A percentile compares a stretch with the other conserved stretches of the same genome.
phyloP scores from a whole-genome alignment of 2,329 filamentous ascomycete species.

The Colletotrichum costaricense region DNA sequence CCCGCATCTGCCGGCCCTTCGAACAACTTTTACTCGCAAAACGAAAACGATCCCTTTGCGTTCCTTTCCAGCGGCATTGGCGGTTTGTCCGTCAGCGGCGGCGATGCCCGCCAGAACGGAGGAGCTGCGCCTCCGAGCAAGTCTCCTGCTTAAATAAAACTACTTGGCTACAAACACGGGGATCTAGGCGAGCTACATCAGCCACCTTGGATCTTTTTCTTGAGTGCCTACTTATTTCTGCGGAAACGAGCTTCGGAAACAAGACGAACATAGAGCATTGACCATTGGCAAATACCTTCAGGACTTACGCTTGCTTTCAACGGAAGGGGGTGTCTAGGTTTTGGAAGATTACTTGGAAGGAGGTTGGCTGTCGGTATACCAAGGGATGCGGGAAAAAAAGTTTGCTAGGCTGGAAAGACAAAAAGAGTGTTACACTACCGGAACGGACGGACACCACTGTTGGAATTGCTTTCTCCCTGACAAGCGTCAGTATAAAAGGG shows the following conservation, averaged over 20 bases:
- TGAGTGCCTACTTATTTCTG: constrained; percentile 39
- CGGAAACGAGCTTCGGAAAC: constrained; percentile 52
- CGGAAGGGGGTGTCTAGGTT: constrained; percentile 50
- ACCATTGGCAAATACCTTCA: constrained; percentile 56
- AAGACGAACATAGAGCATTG: constrained; percentile 57
- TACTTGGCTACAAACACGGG: constrained; percentile 19
- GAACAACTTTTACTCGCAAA: constrained; percentile 75
- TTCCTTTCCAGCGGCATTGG: constrained; percentile 82
- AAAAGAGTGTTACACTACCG: constrained; percentile 48
- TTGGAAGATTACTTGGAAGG: constrained; percentile 56
- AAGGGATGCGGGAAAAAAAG: constrained; percentile 47
- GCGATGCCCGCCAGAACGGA: constrained; percentile 72
- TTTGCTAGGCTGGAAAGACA: constrained; percentile 55
- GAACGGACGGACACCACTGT: constrained; percentile 40
- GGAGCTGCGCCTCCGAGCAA: constrained; percentile 67
- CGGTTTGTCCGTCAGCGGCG: constrained; percentile 76
- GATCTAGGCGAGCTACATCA: constrained; percentile 41
- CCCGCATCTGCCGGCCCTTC: constrained; percentile 80
- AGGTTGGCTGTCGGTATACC: constrained; percentile 42
- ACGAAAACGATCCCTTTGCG: constrained; percentile 80
- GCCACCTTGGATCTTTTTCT: constrained; percentile 41
- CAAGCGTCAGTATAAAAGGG: constrained; percentile 38
- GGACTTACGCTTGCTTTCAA: constrained; percentile 54
- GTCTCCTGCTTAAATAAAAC: constrained; percentile 63
- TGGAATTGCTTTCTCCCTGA: constrained; percentile 43